A percentile compares a stretch with the other conserved stretches of the same genome.
phyloP scores from a whole-genome alignment of 2,329 filamentous ascomycete genomes.

The Sporothrix globosa region DNA sequence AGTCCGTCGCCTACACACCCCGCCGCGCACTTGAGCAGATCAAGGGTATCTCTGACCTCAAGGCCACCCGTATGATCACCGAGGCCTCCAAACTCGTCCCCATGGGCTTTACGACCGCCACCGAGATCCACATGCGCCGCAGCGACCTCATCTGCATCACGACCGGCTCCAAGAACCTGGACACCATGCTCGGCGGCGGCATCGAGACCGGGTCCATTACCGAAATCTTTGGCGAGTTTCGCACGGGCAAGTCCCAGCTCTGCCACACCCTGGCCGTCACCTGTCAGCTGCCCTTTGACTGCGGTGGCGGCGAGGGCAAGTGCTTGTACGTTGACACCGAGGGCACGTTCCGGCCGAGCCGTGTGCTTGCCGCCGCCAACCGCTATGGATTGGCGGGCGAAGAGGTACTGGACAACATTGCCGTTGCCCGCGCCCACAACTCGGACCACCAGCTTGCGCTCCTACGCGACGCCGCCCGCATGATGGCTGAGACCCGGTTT shows the following conservation, averaged over 20 bases:
- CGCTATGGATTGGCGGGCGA: slow-evolving; percentile 93
- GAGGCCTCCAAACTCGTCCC: slow-evolving; percentile 96
- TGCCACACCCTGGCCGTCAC: slow-evolving; percentile 98
- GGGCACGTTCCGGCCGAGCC: slow-evolving; percentile 92
- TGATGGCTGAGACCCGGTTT: slow-evolving; percentile 99
- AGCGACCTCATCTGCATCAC: slow-evolving; percentile 98
- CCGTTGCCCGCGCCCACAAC: slow-evolving; percentile 97
- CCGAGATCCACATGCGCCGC: slow-evolving; percentile 96
- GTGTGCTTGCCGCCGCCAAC: slow-evolving; percentile 87
- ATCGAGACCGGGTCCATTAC: slow-evolving; percentile 98
- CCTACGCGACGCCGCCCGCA: slow-evolving; percentile 89
- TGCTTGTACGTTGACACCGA: slow-evolving; percentile 99
- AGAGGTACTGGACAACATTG: slow-evolving; percentile 97
- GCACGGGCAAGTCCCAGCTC: slow-evolving; percentile 97
- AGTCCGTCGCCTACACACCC: slow-evolving; percentile 91
- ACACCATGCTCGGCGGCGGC: slow-evolving; percentile 90
- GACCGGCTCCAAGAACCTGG: slow-evolving; percentile 95
- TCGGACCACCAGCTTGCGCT: slow-evolving; percentile 96
- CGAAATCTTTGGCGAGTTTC: slow-evolving; percentile 96
- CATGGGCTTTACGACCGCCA: slow-evolving; percentile 98
- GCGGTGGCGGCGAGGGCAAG: slow-evolving; percentile 98
- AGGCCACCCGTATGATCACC: slow-evolving; percentile 85
- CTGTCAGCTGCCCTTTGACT: slow-evolving; percentile 96
- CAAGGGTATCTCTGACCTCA: slow-evolving; percentile 97
- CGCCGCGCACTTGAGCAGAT: slow-evolving; percentile 86